Conservation (phyloP, 257 asterid genomes). For the Coffea eugenioides region DNA sequence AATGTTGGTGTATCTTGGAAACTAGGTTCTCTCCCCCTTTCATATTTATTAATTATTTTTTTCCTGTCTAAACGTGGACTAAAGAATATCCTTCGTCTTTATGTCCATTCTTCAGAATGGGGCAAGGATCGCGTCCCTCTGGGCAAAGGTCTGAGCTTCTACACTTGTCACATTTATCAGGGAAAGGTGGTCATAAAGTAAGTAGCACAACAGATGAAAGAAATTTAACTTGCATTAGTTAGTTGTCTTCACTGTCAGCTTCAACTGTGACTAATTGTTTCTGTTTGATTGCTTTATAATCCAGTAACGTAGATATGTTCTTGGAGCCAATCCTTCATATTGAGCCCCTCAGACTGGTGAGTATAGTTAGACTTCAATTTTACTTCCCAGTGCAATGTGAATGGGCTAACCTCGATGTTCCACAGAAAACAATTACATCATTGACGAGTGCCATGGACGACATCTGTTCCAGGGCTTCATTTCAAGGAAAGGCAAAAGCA, state of each 20-base stretch:
- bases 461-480: slow-evolving; percentile 25
- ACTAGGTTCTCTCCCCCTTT: slow-evolving; percentile 40
- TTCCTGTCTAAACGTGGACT: not conserved
- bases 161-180: slow-evolving; percentile 53
- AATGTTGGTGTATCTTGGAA: slow-evolving; percentile 59
- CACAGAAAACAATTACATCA: slow-evolving; percentile 41
- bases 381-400: not conserved
- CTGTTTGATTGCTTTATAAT: not conserved
- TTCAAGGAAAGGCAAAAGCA: slow-evolving; percentile 26
- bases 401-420: not conserved
- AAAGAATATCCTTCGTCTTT: not conserved
- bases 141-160: slow-evolving; percentile 68
- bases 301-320: slow-evolving; percentile 69
- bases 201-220: not conserved
- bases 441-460: slow-evolving; percentile 36
- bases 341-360: slow-evolving; percentile 65
- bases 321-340: slow-evolving; percentile 59
- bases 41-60: not conserved
- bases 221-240: not conserved
- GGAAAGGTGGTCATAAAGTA: slow-evolving; percentile 69
- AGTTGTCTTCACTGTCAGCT: not conserved
- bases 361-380: not conserved
- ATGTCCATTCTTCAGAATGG: slow-evolving; percentile 45
- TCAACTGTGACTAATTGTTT: not conserved
- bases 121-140: slow-evolving; percentile 39